Evolutionary conservation across 148 eudicot species (phyloP), one percentile per base, ranked within the genome.

Genomic region (Silene latifolia): DNA sequence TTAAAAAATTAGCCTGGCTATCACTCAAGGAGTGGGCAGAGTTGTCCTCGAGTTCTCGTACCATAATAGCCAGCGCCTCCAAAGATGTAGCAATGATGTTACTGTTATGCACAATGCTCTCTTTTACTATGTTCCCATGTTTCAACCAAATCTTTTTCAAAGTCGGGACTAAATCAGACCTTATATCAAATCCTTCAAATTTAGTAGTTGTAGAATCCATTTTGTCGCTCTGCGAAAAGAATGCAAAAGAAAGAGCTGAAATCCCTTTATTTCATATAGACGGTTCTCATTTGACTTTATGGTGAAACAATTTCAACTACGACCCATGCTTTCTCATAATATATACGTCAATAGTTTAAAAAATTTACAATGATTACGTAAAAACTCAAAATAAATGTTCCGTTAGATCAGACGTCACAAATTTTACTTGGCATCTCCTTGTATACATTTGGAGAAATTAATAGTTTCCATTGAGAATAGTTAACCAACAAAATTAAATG

Each of bases 61-160:
- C 80, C 47, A 47, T 21, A 7, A 23, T 53, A 24, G 74, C 80
- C 25, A 70, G 19, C 3, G 80, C 27, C 53, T 77, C 80, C 67
- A 77, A 67, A 2, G 62, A 74, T 53, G 20, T 47, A 29, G 70
- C 46, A 42, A 77, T 20, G 2, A 63, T 47, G 13, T 61, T 47
- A 18, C 63, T 20, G 3, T 63, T 62, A 27, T 32, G 18, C 7
- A 70, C 12, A 25, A 20, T 8, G 32, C 74, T 25, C 8, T 71
- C 8, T 62, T 47, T 47, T 0, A 67, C 13, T 62, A 77, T 20
- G 39, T 77, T 77, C 12, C 74, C 80, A 15, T 77, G 75, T 14
- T 77, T 61, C 21, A 7, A 58, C 80, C 74, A 77, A 29, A 77
- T 77, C n/a, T 61, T 70, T 63, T 77, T 60, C 32, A 77, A 77